Evolutionary conservation across 352 stramenopile genomes (phyloP), one percentile per base, ranked within the genome.

Genomic region (Blastocystis hominis): DNA sequence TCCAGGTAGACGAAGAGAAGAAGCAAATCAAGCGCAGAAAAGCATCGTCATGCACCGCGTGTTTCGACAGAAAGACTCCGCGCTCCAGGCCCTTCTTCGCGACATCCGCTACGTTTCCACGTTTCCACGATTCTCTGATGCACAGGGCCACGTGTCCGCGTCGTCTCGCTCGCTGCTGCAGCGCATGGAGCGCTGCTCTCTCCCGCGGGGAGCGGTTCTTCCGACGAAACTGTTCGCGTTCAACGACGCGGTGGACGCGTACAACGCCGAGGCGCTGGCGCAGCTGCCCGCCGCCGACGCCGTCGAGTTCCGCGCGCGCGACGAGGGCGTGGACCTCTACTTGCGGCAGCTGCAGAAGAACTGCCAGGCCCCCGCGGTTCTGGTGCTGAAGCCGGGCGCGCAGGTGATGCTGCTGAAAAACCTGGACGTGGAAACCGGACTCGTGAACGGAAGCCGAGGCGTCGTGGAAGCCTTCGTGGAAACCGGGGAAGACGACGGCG

Each of bases 321-420:
- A 84, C 34, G 72, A 84, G 24, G 72, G 72, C 38, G 13, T 34
- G 1, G 46, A 56, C 3, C 10, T 55, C 6, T 84, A 84, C 34
- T 20, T 84, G 36, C 10, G 30, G 36, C 72, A 84, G 55, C 40
- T 84, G 15, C 72, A 84, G 50, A 84, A 66, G 72, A 84, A 68
- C 56, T 84, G 72, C 46, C 72, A 84, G 36, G 72, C 72, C 7
- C 72, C 72, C 2, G 72, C 3, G 3, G 20, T 84, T 3, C 56
- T 84, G 20, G 13, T 47, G n/a, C 38, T 84, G 15, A 84, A 84
- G 42, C 47, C 36, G 44, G 72, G 72, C 36, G 92, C 91, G 30
- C 92, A 96, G 62, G 95, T 98, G 9, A 95, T 98, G 91, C 90
- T 98, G n/a, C 93, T 97, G 69, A 97, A 97, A 90, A 98, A 97